Evolutionary conservation across 306 rosid species (phyloP).

Genomic region (Elaeagnus macrophylla): DNA sequence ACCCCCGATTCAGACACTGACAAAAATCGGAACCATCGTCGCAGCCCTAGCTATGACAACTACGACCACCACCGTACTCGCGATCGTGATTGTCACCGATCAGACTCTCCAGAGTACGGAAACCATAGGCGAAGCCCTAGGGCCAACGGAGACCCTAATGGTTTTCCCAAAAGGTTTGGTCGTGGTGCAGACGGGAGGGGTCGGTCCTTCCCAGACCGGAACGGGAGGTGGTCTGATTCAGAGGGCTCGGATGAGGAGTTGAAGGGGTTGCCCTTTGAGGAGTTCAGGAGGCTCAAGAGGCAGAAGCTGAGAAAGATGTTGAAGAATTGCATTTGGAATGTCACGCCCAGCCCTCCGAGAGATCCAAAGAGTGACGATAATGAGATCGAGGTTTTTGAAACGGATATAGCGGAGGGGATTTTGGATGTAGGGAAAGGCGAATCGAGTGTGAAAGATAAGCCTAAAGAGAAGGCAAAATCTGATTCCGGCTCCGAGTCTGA

Average conservation of each 20-base stretch:
- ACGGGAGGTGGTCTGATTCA: slow-evolving; percentile 36
- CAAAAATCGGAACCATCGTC: slow-evolving; percentile 32
- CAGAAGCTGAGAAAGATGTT: slow-evolving; percentile 70
- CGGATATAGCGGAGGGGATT: slow-evolving; percentile 43
- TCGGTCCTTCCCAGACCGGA: slow-evolving; percentile 41
- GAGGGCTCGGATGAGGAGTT: slow-evolving; percentile 74
- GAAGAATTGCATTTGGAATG: slow-evolving; percentile 69
- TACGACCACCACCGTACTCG: slow-evolving; percentile 28
- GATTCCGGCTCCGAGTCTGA: slow-evolving; percentile 17
- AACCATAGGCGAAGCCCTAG: slow-evolving; percentile 43
- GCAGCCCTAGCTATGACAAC: slow-evolving; percentile 70
- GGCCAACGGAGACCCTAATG: slow-evolving; percentile 13
- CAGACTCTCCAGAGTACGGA: slow-evolving; percentile 29
- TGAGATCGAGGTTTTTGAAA: slow-evolving; percentile 41
- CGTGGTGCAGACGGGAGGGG: slow-evolving; percentile 27
- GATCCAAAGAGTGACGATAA: background rate
- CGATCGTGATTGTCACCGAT: slow-evolving; percentile 22
- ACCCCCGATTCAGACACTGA: slow-evolving; percentile 7
- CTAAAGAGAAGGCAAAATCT: slow-evolving; percentile 19
- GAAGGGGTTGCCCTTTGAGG: slow-evolving; percentile 63
- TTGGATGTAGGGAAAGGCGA: slow-evolving; percentile 20
- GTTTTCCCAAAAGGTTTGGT: slow-evolving; percentile 63
- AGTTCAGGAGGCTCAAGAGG: slow-evolving; percentile 65
- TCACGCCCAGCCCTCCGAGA: slow-evolving; percentile 84
- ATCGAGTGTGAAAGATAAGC: slow-evolving; percentile 21